Percentiles rank a stretch among this genome's conserved stretches.
phyloP scores from a whole-genome alignment of 257 asterid species.

The Cynanchum wilfordii region DNA sequence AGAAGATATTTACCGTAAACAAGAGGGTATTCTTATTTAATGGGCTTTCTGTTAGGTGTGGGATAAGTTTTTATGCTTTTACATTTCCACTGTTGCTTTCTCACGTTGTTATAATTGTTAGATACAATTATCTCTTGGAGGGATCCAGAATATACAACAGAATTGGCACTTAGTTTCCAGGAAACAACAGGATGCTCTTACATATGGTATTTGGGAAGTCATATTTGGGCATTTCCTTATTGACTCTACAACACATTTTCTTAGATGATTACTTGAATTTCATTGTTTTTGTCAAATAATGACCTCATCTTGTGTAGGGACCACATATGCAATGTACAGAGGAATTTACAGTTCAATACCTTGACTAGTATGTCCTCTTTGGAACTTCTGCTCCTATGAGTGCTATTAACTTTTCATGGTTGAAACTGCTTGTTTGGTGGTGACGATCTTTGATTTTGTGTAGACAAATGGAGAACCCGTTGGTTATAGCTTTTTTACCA shows the following conservation, averaged over 20 bases:
- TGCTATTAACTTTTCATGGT: background rate
- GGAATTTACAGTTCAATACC: constrained; percentile 71
- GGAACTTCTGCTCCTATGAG: background rate
- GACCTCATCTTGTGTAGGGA: constrained; percentile 56
- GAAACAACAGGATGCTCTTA: constrained; percentile 90
- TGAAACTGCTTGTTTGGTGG: background rate
- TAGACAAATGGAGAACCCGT: background rate
- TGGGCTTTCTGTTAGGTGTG: background rate
- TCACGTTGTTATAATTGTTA: constrained; percentile 24
- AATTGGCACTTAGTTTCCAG: constrained; percentile 98
- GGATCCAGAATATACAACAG: constrained; percentile 89
- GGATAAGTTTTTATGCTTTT: background rate
- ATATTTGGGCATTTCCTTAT: background rate
- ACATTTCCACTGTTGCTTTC: background rate
- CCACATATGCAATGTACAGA: constrained; percentile 74
- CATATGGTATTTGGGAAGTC: constrained; percentile 65
- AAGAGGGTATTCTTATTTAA: constrained; percentile 60
- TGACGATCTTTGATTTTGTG: background rate
- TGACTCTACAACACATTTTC: background rate
- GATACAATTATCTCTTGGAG: constrained; percentile 98
- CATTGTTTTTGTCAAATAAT: background rate
- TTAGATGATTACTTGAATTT: background rate
- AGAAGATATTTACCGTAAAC: constrained; percentile 90
- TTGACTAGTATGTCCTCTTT: constrained; percentile 61
- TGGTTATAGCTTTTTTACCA: background rate